Evolutionary conservation across 768 basidiomycete genomes (phyloP), one percentile per base, ranked within the genome.

Genomic region (Coprinopsis marcescibilis): DNA sequence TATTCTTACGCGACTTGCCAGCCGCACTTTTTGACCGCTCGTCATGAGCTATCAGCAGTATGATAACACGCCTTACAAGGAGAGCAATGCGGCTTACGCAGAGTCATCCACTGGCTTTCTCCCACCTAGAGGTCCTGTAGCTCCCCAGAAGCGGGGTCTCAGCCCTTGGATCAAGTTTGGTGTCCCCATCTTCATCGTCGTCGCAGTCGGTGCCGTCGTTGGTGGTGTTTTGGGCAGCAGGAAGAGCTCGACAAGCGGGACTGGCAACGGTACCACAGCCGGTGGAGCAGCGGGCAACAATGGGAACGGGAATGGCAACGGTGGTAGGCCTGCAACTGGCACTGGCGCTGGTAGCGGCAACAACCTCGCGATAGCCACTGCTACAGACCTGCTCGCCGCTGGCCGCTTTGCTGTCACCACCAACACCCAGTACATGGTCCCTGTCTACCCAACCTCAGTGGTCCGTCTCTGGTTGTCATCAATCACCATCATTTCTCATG

Each of bases 361-460:
- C 76, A 55, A 75, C 77, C 42, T 23, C 8, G 38, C 6, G 12
- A 15, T 40, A 5, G 38, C 38, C 4, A 40, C 38, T 24, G 38
- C 38, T 6, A 78, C 78, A 51, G 72, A 70, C 19, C 82, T 86
- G 65, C 66, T 75, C 32, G 70, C 70, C n/a, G 49, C 81, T 25
- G 87, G 84, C 15, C 61, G 78, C 32, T 89, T 82, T 58, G 78
- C 92, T 23, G 84, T 84, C 1, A 80, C 81, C 4, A 96, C 93
- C 14, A 75, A 93, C 59, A 79, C 80, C 56, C 72, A 78, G 40
- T 95, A 80, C 61, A 75, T 85, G 69, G 72, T 90, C 46, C 94
- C 94, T 0, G 59, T 93, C 21, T 95, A 94, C 61, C 89, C 92
- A n/a, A n/a, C n/a, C 4, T 83, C 89, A 15, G 89, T 89, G 4